phyloP scores from a whole-genome alignment of 2,329 filamentous ascomycete species.

The Stemphylium beticola region DNA sequence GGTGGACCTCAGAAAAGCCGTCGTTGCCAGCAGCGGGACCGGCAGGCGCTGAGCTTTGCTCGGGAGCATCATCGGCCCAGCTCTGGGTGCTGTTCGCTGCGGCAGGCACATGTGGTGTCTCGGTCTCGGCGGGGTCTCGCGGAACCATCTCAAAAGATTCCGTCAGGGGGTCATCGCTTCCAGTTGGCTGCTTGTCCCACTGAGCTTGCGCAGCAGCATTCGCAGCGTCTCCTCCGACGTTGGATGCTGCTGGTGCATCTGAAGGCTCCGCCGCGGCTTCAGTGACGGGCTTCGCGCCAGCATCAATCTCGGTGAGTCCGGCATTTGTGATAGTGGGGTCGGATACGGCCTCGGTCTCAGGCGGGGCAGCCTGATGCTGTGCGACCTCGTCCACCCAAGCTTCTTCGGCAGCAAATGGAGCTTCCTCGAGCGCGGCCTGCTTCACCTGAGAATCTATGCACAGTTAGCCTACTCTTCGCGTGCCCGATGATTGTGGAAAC shows the following conservation, averaged over 20 bases:
- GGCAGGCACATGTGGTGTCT: slow-evolving; percentile 62
- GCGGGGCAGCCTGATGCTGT: slow-evolving; percentile 50
- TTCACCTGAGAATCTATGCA: slow-evolving; percentile 64
- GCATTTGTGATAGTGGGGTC: slow-evolving; percentile 73
- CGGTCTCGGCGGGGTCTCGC: slow-evolving; percentile 75
- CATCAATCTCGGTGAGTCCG: slow-evolving; percentile 70
- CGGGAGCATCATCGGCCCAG: slow-evolving; percentile 78
- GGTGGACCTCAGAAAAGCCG: slow-evolving; percentile 73
- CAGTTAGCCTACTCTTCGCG: slow-evolving; percentile 16
- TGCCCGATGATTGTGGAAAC: slow-evolving; percentile 37
- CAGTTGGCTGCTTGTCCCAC: slow-evolving; percentile 65
- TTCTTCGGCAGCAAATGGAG: slow-evolving; percentile 62
- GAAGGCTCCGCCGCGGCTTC: slow-evolving; percentile 34
- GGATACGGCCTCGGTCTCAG: slow-evolving; percentile 51
- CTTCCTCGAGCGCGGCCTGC: slow-evolving; percentile 54
- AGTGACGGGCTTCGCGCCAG: slow-evolving; percentile 37
- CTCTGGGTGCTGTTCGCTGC: slow-evolving; percentile 70
- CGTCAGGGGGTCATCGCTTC: slow-evolving; percentile 57
- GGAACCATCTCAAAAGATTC: slow-evolving; percentile 80
- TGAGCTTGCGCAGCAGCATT: slow-evolving; percentile 67
- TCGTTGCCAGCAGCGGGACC: slow-evolving; percentile 57
- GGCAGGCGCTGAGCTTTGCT: slow-evolving; percentile 35
- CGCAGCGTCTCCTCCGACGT: slow-evolving; percentile 50
- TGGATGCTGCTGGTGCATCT: slow-evolving; percentile 45
- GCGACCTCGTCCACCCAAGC: slow-evolving; percentile 57